Base-by-base conservation (phyloP, 352 stramenopile species). In the Blastocystis sp. region DNA sequence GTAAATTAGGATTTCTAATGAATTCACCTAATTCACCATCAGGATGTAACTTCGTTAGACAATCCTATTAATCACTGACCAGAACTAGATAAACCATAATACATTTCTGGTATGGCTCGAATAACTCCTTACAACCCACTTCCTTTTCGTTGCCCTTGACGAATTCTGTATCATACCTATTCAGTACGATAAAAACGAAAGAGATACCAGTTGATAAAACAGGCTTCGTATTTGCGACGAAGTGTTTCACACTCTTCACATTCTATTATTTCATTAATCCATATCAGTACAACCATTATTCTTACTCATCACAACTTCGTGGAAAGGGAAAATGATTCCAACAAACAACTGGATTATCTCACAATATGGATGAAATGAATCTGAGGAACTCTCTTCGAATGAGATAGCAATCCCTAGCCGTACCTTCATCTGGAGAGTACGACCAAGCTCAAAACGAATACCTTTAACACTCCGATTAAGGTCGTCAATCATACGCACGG, bases 221-320 rank as follows among this genome's bases (percentile, higher is more conserved):
- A 81, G 9, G 70, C 70, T 81, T 81, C 70, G 70, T 81, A 81
- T 42, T 81, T 81, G 37, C 70, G 70, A 40, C 70, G 70, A 33
- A 81, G 44, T 19, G 13, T 51, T 60, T 81, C 70, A 40, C 70
- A 81, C 22, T 81, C 70, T 60, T 81, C 40, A 33, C 70, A 81
- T 64, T 81, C 70, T 81, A 62, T 0, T 30, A 48, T 48, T 15
- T 48, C 62, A 60, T 15, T 33, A 35, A n/a, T 40, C 4, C 7
- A 64, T 44, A 30, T 53, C 7, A 57, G 62, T 1, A 40, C 15
- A 51, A 81, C 70, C 70, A 40, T 81, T 81, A 64, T 81, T 81
- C 70, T 66, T 81, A 24, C 15, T 54, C 30, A 53, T 64, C 5
- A 35, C 9, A n/a, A 48, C 40, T 48, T 48, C 3, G 40, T 48